Conservation (phyloP, 306 rosid genomes). For the Medicago ruthenica region DNA sequence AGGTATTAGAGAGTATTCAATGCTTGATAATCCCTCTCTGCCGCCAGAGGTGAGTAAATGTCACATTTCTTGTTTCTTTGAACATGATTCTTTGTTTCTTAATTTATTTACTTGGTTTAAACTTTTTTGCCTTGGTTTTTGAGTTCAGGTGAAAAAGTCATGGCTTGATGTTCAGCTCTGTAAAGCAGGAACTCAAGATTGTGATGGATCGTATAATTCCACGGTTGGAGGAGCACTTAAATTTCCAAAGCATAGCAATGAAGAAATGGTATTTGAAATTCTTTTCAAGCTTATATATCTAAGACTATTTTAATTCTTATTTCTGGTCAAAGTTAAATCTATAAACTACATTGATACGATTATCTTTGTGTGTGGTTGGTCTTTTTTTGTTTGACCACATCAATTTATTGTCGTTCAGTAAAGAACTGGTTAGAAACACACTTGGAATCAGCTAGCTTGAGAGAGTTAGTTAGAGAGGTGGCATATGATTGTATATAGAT, state of each 20-base stretch:
- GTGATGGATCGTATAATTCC: conserved; percentile 63
- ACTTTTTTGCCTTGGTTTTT: conserved; percentile 37
- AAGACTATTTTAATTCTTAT: conserved; percentile 8
- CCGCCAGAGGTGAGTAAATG: conserved; percentile 62
- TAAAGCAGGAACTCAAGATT: conserved; percentile 65
- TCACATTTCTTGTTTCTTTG: conserved; percentile 23
- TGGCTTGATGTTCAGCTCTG: conserved; percentile 93
- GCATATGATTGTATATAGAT: neutral
- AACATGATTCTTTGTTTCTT: neutral
- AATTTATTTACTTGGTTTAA: conserved; percentile 2
- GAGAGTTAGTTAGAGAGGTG: neutral
- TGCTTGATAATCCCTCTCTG: conserved; percentile 78
- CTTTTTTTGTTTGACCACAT: neutral
- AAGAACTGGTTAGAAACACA: conserved; percentile 22
- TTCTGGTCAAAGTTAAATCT: conserved; percentile 20
- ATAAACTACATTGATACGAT: conserved; percentile 26
- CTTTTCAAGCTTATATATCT: conserved; percentile 8
- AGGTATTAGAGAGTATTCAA: conserved; percentile 80
- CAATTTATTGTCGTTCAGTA: neutral
- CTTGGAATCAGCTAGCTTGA: neutral
- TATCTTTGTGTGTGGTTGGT: neutral
- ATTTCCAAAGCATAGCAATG: conserved; percentile 83
- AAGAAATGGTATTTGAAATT: conserved; percentile 71
- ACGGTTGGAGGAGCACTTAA: conserved; percentile 58
- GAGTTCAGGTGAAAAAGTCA: conserved; percentile 75